phyloP scores from a whole-genome alignment of 345 rosid genomes.

The Draba incana region DNA sequence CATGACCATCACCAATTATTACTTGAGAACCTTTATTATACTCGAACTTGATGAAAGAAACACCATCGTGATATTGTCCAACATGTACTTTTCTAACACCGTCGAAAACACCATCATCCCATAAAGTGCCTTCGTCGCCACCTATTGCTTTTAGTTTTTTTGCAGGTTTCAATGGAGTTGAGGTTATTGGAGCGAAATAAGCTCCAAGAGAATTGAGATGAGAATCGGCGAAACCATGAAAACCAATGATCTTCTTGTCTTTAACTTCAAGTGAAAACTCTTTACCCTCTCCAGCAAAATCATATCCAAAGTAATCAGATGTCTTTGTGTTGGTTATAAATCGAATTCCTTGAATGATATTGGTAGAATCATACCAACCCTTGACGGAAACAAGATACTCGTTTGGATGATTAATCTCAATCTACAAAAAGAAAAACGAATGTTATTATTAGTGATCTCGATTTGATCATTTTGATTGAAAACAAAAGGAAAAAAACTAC shows the following conservation, averaged over 20 bases:
- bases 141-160: background rate
- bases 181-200: slow-evolving; percentile 21
- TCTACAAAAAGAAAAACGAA: background rate
- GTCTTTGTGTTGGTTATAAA: slow-evolving; percentile 23
- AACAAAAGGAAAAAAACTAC: background rate
- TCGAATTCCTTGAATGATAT: slow-evolving; percentile 17
- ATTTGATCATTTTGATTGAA: background rate
- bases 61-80: slow-evolving; percentile 2
- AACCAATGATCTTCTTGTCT: slow-evolving; percentile 37
- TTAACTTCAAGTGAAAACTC: slow-evolving; percentile 28
- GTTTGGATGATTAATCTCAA: background rate
- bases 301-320: background rate
- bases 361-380: slow-evolving; percentile 12
- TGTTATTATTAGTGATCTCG: too few relatives aligned
- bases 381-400: slow-evolving; percentile 20
- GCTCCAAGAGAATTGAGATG: slow-evolving; percentile 38
- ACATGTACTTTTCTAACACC: slow-evolving; percentile 1
- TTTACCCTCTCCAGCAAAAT: slow-evolving; percentile 7
- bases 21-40: slow-evolving; percentile 24
- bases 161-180: slow-evolving; percentile 1
- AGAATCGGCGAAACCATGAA: slow-evolving; percentile 29
- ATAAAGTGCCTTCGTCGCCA: slow-evolving; percentile 4
- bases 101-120: slow-evolving; percentile 26
- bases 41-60: slow-evolving; percentile 12
- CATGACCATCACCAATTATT: background rate